phyloP scores from a whole-genome alignment of 2,329 filamentous ascomycete genomes.

The Aotearoamyces nothofagi region DNA sequence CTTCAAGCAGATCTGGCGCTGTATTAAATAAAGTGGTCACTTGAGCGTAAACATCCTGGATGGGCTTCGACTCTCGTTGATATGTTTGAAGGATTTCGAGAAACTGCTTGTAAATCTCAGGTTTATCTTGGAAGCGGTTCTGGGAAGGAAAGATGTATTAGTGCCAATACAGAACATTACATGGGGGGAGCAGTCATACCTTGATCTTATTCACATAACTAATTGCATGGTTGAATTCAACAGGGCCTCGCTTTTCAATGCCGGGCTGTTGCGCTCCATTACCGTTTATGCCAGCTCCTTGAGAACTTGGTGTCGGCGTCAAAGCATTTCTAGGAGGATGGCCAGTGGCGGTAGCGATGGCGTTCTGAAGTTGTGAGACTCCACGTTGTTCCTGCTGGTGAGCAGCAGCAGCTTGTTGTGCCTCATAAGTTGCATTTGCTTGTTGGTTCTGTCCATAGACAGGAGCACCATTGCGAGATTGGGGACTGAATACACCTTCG shows the following conservation, averaged over 20 bases:
- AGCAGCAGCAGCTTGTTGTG: conserved; percentile 23
- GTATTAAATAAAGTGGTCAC: conserved; percentile 89
- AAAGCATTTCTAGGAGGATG: conserved; percentile 36
- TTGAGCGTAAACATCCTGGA: conserved; percentile 95
- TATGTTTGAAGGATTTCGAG: conserved; percentile 97
- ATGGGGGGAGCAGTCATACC: no score
- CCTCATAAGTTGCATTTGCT: conserved; percentile 23
- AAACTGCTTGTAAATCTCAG: conserved; percentile 98
- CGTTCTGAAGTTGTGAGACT: conserved; percentile 50
- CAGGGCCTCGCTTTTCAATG: conserved; percentile 78
- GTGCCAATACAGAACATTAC: conserved; percentile 13
- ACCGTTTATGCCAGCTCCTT: conserved; percentile 45
- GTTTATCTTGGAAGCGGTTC: conserved; percentile 94
- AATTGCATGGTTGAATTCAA: conserved; percentile 98
- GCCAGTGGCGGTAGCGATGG: conserved; percentile 25
- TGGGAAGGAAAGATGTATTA: conserved; percentile 22
- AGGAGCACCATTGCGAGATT: conserved; percentile 33
- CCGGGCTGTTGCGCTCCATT: conserved; percentile 40
- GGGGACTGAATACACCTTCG: conserved; percentile 44
- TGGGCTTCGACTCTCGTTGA: conserved; percentile 93
- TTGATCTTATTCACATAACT: conserved; percentile 99
- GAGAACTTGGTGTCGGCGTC: conserved; percentile 41
- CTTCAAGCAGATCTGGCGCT: conserved; percentile 86
- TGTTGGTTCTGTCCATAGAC: conserved; percentile 27
- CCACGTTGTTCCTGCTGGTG: conserved; percentile 52